phyloP scores from a whole-genome alignment of 169 alveolate genomes.

The Plasmodium chabaudi region DNA sequence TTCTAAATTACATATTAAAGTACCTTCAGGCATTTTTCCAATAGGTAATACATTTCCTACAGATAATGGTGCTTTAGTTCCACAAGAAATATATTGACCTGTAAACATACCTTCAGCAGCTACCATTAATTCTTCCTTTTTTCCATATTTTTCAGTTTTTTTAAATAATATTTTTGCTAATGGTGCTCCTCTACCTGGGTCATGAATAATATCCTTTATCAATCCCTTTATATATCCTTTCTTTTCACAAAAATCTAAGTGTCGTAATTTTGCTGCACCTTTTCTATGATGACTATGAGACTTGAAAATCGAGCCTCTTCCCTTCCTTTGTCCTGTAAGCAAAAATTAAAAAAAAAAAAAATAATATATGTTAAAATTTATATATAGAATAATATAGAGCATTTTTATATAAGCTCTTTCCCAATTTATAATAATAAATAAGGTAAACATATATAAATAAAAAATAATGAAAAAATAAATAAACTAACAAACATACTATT shows the following conservation, averaged over 20 bases:
- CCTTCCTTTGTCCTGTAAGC: constrained; percentile 96
- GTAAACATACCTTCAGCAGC: constrained; percentile 99
- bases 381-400: neutral
- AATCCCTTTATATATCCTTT: constrained; percentile 97
- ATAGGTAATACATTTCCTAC: constrained; percentile 98
- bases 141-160: constrained; percentile 96
- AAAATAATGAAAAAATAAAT: constrained; percentile 14
- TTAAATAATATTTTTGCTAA: constrained; percentile 96
- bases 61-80: constrained; percentile 95
- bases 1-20: constrained; percentile 96
- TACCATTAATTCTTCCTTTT: constrained; percentile 95
- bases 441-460: neutral
- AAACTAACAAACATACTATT: neutral
- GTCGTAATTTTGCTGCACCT: constrained; percentile 97
- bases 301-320: constrained; percentile 96
- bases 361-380: neutral
- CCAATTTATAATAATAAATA: neutral
- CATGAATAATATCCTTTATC: constrained; percentile 97
- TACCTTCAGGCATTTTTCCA: constrained; percentile 99
- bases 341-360: neutral
- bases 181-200: constrained; percentile 99
- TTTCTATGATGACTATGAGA: constrained; percentile 95
- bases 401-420: no score
- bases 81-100: constrained; percentile 99
- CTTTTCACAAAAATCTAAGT: constrained; percentile 95